Base-by-base conservation (phyloP, 306 rosid species). In the Acmispon strigosus region DNA sequence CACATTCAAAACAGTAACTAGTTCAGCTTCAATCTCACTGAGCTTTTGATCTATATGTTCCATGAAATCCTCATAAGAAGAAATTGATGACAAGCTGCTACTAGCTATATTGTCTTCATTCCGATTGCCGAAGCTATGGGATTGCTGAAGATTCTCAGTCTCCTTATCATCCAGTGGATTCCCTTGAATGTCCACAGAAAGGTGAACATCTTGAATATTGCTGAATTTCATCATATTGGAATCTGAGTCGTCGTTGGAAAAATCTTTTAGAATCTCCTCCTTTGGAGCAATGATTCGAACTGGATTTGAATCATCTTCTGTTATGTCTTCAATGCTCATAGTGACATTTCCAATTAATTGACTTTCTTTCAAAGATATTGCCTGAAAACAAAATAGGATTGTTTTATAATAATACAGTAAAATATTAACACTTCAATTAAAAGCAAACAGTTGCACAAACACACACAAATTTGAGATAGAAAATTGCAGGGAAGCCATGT, bases 341-440 rank as follows among this genome's bases (percentile, higher is more conserved):
- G 79, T 76, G 52, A 87, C 87, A 83, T 80, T 84, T 64, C 88
- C 86, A 13, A 91, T 82, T 19, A 94, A 87, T 85, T 90, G 95
- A 75, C 78, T 89, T 80, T 90, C 98, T 85, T 91, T 91, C 67
- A 80, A 17, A 78, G 88, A 80, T 83, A 94, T 89, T 19, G 88
- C 95, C 98, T 94, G 90, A 80, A 86, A 85, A 66, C 70, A 78
- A 27, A 78, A 69, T 29, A 69, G 50, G 64, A 22, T 74, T 75
- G 67, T 61, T 68, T 74, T 57, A 64, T 80, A 50, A 69, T 55
- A 27, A 41, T 44, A 37, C 7, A 27, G n/a, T 44, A 66, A 50
- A 8, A 55, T 56, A 48, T 47, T 52, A 66, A 42, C 6, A 43
- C 34, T 20, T 29, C 6, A 14, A 20, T 42, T 32, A 64, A 75